These are phyloP conservation scores for Pseudogymnoascus destructans DNA, from an alignment of 2,329 filamentous ascomycete genomes.

Conservation along the genomic window DNA sequence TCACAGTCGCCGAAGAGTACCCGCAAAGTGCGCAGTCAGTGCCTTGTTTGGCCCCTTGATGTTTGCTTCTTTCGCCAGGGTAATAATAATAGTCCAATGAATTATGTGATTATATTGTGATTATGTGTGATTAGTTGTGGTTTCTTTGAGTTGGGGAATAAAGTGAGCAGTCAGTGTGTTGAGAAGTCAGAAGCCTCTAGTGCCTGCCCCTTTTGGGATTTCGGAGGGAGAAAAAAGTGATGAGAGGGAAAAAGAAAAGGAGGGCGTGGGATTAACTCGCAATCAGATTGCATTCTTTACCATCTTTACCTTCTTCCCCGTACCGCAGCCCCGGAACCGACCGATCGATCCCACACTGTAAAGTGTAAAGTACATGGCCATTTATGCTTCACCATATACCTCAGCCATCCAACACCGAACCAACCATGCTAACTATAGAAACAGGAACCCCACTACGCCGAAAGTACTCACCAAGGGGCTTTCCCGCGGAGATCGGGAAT, in stretches of 20 bases:
- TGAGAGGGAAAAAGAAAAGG: not conserved
- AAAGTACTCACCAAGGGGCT: not conserved
- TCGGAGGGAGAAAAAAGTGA: not conserved
- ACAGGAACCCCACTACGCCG: not conserved
- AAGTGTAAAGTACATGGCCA: not conserved
- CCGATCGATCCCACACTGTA: not conserved
- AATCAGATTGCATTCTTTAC: not conserved
- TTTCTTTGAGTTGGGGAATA: not conserved
- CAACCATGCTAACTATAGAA: not conserved
- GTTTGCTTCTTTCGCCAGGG: not conserved
- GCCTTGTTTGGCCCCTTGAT: not conserved
- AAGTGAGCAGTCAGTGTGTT: not conserved
- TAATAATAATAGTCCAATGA: not conserved
- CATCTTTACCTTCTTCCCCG: not conserved
- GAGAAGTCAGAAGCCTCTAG: not conserved
- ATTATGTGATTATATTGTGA: not conserved
- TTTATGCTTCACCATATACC: not conserved
- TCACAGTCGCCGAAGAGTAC: not conserved
- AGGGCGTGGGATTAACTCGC: not conserved
- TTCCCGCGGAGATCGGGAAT: not conserved
- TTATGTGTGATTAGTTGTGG: not conserved
- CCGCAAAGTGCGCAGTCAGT: not conserved
- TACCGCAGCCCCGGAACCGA: not conserved
- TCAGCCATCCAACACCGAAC: not conserved
- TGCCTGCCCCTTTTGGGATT: not conserved